These are phyloP conservation scores for Fusarium sterilihyphosum DNA, from an alignment of 2,329 filamentous ascomycete genomes.

Conservation along the genomic window DNA sequence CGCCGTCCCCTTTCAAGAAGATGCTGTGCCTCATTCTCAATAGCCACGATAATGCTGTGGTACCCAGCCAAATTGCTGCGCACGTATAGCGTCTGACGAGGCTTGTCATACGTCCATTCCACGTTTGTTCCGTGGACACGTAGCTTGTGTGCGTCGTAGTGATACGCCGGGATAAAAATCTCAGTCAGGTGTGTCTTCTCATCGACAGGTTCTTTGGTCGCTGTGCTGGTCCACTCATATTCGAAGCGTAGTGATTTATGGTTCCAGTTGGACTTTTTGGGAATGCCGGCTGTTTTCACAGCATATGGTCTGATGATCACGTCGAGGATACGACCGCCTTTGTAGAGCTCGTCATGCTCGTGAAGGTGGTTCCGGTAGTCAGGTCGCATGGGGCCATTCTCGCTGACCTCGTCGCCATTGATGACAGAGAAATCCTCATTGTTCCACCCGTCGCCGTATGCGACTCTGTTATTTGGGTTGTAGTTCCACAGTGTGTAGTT, in stretches of 20 bases:
- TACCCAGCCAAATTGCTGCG: conserved; percentile 26
- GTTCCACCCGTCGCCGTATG: conserved; percentile 56
- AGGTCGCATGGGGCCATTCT: conserved; percentile 37
- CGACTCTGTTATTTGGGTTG: conserved; percentile 51
- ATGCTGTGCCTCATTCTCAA: conserved; percentile 38
- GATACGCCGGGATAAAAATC: conserved; percentile 52
- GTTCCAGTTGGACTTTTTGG: conserved; percentile 49
- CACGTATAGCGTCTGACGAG: conserved; percentile 46
- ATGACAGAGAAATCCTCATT: conserved; percentile 56
- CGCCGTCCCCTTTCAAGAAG: conserved; percentile 23
- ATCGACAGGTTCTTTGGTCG: conserved; percentile 7
- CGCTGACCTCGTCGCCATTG: conserved; percentile 47
- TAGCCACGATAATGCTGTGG: conserved; percentile 39
- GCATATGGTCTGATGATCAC: conserved; percentile 55
- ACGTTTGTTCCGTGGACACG: conserved; percentile 43
- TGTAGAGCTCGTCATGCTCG: conserved; percentile 50
- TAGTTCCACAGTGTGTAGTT: conserved; percentile 55
- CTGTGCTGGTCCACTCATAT: conserved; percentile 46
- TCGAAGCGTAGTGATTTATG: conserved; percentile 48
- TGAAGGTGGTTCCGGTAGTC: conserved; percentile 49
- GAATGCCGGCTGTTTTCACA: conserved; percentile 52
- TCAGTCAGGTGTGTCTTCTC: conserved; percentile 47
- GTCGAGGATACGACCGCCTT: conserved; percentile 51
- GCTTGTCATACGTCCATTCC: conserved; percentile 44
- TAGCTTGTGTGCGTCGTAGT: conserved; percentile 47